Base-by-base conservation (phyloP, 2,329 filamentous ascomycete species). In the Claviceps digitariae region DNA sequence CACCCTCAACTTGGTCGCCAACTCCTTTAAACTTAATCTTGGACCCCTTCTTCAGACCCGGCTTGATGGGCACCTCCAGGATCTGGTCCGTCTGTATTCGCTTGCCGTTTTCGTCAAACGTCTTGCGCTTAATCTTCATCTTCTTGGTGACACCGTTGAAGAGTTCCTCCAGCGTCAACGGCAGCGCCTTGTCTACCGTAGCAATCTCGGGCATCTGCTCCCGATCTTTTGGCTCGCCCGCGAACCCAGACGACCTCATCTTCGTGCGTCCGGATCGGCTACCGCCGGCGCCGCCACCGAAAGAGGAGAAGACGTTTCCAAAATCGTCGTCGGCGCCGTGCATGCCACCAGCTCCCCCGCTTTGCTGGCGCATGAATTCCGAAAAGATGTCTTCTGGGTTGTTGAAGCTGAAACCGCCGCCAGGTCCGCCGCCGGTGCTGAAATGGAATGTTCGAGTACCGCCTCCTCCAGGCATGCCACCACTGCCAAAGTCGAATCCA, bases 21-120 rank as follows among this genome's bases (percentile, higher is more conserved):
- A 98, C 90, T 44, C 91, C 90, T 64, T 87, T 87, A 66, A 95
- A 98, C 72, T 96, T 96, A 70, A 98, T 95, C 77, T 97, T 98
- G 64, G 88, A 95, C 31, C 93, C 93, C 62, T 94, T 90, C 73
- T 97, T 96, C 69, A 97, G 73, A 55, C 93, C 93, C 6, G 89
- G 84, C 73, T 96, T 97, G 72, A 98, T 95, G 48, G 90, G 89
- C 51, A 97, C 91, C 65, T 95, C 90, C 31, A 98, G 74, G 20
- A 96, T 88, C 63, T 90, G 87, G 62, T 98, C 93, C 56, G 90
- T 87, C 3, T 84, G 86, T 45, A 81, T 87, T 61, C 90, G 83
- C 74, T 95, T 95, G 54, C 89, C 89, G 0, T 78, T 83, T 21
- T 83, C 76, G 67, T 98, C 93, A 67, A 88, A 97, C 20, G 86